These are phyloP conservation scores for Aegilops bicornis DNA, from an alignment of 176 grass and related monocot genomes.

Conservation along the genomic window DNA sequence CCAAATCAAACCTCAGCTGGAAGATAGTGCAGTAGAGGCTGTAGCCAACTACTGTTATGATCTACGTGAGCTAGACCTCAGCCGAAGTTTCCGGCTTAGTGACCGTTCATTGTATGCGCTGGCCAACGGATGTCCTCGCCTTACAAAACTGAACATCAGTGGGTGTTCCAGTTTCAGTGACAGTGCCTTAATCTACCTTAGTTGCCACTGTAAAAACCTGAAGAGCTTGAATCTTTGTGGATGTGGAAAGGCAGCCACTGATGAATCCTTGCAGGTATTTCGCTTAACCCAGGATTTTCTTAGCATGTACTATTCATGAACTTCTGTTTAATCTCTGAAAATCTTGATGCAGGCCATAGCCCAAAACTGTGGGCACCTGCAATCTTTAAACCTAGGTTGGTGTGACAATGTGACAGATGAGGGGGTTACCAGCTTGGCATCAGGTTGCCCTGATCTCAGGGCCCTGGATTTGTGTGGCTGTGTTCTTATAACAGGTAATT, in stretches of 20 bases:
- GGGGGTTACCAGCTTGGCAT: slow-evolving; percentile 73
- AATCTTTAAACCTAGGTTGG: slow-evolving; percentile 76
- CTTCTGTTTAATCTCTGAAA: slow-evolving; percentile 4
- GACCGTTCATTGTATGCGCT: slow-evolving; percentile 74
- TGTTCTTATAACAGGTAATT: slow-evolving; percentile 79
- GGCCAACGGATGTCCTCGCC: slow-evolving; percentile 53
- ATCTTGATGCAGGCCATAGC: slow-evolving; percentile 65
- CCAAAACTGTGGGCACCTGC: slow-evolving; percentile 55
- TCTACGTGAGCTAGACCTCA: slow-evolving; percentile 74
- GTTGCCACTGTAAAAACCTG: slow-evolving; percentile 52
- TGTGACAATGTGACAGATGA: slow-evolving; percentile 68
- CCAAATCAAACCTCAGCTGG: slow-evolving; percentile 76
- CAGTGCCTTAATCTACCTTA: slow-evolving; percentile 66
- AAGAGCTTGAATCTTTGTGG: slow-evolving; percentile 82
- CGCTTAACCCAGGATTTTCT: not conserved
- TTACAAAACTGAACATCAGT: slow-evolving; percentile 82
- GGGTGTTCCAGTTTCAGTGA: slow-evolving; percentile 86
- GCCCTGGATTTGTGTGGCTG: slow-evolving; percentile 82
- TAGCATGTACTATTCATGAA: slow-evolving; percentile 10
- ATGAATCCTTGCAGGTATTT: slow-evolving; percentile 74
- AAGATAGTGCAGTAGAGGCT: slow-evolving; percentile 75
- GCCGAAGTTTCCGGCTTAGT: slow-evolving; percentile 74
- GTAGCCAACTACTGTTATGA: slow-evolving; percentile 73
- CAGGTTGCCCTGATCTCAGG: slow-evolving; percentile 77
- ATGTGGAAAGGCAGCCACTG: slow-evolving; percentile 63